Evolutionary conservation across 352 stramenopile species (phyloP).

Genomic region (Pythium sukuiense): DNA sequence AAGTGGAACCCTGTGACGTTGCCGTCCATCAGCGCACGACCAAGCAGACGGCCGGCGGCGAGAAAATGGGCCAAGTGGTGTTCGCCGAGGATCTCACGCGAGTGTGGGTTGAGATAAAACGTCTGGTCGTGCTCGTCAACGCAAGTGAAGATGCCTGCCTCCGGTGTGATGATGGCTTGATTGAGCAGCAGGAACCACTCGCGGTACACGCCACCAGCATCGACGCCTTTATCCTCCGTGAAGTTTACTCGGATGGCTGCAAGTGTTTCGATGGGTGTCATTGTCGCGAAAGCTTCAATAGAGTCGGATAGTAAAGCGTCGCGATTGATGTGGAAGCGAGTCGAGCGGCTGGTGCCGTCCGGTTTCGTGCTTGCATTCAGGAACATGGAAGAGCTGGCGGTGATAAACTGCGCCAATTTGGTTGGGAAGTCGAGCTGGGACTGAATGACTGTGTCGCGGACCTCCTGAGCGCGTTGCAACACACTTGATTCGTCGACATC

Average conservation of each 20-base stretch:
- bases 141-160: constrained; percentile 52
- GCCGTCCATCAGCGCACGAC: constrained; percentile 79
- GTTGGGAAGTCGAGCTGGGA: constrained; percentile 25
- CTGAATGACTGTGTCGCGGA: constrained; percentile 21
- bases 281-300: constrained; percentile 55
- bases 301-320: constrained; percentile 60
- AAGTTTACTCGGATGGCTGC: constrained; percentile 81
- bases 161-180: constrained; percentile 47
- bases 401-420: constrained; percentile 31
- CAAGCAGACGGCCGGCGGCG: constrained; percentile 52
- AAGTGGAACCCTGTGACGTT: constrained; percentile 95
- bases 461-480: neutral
- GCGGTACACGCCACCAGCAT: constrained; percentile 83
- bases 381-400: constrained; percentile 13
- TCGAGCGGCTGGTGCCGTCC: constrained; percentile 9
- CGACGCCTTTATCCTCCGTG: constrained; percentile 72
- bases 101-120: constrained; percentile 72
- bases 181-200: constrained; percentile 89
- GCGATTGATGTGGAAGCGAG: constrained; percentile 25
- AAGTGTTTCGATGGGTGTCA: constrained; percentile 56
- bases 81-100: constrained; percentile 50
- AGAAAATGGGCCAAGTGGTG: constrained; percentile 75
- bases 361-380: constrained; percentile 10
- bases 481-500: neutral
- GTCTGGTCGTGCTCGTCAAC: constrained; percentile 53